These are phyloP conservation scores for Omphalea diandra DNA, from an alignment of 441 rosid species.

Conservation along the genomic window DNA sequence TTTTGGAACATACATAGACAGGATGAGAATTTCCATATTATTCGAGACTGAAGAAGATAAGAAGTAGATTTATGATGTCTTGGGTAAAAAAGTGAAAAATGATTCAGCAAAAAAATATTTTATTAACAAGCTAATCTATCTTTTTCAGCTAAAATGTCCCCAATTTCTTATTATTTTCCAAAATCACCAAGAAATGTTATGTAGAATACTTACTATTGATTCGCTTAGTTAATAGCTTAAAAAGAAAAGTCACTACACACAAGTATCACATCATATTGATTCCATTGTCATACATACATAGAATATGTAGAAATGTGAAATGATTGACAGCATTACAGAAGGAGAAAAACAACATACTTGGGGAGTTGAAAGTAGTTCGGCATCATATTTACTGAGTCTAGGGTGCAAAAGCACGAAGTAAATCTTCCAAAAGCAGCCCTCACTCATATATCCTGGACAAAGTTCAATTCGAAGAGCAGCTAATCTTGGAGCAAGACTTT, in stretches of 20 bases:
- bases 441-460: conserved; percentile 84
- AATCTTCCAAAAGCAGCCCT: conserved; percentile 89
- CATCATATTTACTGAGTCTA: conserved; percentile 64
- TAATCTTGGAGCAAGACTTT: conserved; percentile 63
- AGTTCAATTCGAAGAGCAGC: conserved; percentile 79
- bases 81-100: background rate
- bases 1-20: background rate
- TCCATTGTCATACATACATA: too few species aligned
- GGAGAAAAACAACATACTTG: conserved; percentile 54
- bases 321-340: background rate
- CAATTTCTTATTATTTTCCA: background rate
- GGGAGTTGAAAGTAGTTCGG: conserved; percentile 75
- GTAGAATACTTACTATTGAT: background rate
- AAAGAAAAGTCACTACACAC: background rate
- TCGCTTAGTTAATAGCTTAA: background rate
- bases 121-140: background rate
- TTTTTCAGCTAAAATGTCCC: background rate
- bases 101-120: background rate
- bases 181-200: background rate
- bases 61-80: background rate
- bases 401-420: conserved; percentile 92
- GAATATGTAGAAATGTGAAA: conserved; percentile 1
- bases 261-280: background rate
- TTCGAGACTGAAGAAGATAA: background rate
- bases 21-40: background rate